phyloP scores from a whole-genome alignment of 129 eudicot species.

The Tagetes erecta region DNA sequence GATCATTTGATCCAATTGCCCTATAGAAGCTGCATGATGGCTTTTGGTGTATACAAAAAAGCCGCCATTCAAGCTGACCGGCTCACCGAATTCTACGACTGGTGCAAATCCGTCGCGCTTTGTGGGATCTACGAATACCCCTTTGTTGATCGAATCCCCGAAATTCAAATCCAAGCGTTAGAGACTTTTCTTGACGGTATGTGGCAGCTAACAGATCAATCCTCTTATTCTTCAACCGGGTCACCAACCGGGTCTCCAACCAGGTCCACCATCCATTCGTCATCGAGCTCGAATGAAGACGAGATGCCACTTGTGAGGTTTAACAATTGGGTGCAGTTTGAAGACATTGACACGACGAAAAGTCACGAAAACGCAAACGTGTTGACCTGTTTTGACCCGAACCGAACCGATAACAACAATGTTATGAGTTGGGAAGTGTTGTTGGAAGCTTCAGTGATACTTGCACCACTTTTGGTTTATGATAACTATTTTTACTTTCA shows the following conservation, averaged over 20 bases:
- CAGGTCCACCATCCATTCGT: conserved; percentile 32
- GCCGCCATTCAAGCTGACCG: conserved; percentile 59
- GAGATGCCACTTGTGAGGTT: conserved; percentile 29
- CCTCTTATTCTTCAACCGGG: conserved; percentile 46
- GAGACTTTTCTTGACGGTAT: conserved; percentile 63
- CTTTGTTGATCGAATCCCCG: conserved; percentile 56
- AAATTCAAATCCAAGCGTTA: conserved; percentile 65
- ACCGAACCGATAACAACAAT: conserved; percentile 13
- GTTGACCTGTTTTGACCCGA: conserved; percentile 31
- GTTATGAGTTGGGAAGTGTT: conserved; percentile 57
- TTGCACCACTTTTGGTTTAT: conserved; percentile 33
- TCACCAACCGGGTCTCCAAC: conserved; percentile 37
- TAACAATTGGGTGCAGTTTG: conserved; percentile 32
- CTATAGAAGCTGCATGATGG: conserved; percentile 45
- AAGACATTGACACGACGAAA: conserved; percentile 15
- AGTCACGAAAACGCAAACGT: conserved; percentile 29
- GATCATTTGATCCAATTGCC: conserved; percentile 66
- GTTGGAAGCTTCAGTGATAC: conserved; percentile 60
- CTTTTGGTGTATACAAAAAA: conserved; percentile 62
- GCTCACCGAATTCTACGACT: conserved; percentile 54
- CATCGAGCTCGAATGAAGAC: conserved; percentile 32
- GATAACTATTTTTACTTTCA: conserved; percentile 27
- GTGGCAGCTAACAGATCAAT: conserved; percentile 58
- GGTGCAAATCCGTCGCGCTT: conserved; percentile 59
- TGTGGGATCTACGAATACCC: conserved; percentile 72